phyloP scores from a whole-genome alignment of 2,329 filamentous ascomycete genomes.

The Fusarium pseudocircinatum region DNA sequence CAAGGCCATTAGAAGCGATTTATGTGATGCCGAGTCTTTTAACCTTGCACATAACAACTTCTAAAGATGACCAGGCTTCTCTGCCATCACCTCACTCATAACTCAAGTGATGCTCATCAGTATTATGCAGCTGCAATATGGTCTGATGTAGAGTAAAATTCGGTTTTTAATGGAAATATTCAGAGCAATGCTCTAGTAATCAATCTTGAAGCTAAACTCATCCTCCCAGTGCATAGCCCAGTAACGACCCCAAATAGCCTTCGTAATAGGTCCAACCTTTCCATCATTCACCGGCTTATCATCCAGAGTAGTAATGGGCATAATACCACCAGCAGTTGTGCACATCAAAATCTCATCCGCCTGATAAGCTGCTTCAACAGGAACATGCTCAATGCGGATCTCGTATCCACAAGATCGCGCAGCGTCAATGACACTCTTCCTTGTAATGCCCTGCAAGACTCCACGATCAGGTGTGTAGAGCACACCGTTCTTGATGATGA shows the following conservation, averaged over 20 bases:
- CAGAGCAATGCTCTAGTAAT: background rate
- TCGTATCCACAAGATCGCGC: constrained; percentile 49
- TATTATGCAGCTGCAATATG: accelerated
- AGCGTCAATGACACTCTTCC: constrained; percentile 58
- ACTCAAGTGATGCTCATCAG: background rate
- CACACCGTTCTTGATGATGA: constrained; percentile 55
- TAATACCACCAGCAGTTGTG: constrained; percentile 62
- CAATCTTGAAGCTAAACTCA: constrained; percentile 28
- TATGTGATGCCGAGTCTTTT: background rate
- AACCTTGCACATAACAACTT: background rate
- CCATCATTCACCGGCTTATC: constrained; percentile 53
- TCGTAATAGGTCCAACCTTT: constrained; percentile 56
- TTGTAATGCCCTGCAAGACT: constrained; percentile 59
- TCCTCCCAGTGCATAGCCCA: constrained; percentile 42
- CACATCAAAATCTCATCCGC: constrained; percentile 63
- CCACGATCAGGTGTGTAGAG: constrained; percentile 59
- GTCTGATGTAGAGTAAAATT: background rate
- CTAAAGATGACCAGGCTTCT: accelerated
- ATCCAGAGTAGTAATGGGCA: constrained; percentile 61
- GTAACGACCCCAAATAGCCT: constrained; percentile 60
- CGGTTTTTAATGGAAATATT: too few species aligned
- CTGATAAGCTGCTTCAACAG: constrained; percentile 44
- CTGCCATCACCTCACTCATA: background rate
- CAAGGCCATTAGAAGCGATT: background rate
- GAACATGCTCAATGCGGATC: constrained; percentile 25